Conservation (phyloP, 148 eudicot species). For the Vaccinium vitisidaea region DNA sequence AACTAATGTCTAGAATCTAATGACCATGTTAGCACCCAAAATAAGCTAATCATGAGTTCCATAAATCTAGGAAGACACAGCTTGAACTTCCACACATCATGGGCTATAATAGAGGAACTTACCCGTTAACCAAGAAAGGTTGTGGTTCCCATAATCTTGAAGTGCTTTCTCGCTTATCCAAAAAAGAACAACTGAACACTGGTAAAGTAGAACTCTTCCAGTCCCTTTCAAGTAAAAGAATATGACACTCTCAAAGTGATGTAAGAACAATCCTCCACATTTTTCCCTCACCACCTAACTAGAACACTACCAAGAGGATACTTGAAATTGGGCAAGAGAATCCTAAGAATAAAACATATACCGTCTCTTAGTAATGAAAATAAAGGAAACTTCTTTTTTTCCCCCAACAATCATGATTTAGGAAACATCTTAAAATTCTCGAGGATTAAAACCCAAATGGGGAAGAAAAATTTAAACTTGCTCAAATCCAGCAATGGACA, state of each 20-base stretch:
- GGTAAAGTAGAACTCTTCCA: not conserved
- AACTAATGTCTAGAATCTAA: not conserved
- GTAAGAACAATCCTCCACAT: not conserved
- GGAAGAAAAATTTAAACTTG: not conserved
- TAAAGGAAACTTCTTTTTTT: no score
- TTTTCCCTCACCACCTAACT: not conserved
- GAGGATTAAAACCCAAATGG: not conserved
- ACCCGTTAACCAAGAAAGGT: not conserved
- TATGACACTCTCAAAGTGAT: slow-evolving; percentile 1
- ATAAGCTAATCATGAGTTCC: not conserved
- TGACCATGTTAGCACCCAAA: not conserved
- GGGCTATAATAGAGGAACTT: not conserved
- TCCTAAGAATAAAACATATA: not conserved
- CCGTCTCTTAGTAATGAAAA: not conserved
- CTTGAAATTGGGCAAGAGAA: slow-evolving; percentile 1
- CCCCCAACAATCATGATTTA: not conserved
- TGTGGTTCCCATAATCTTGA: not conserved
- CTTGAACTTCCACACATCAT: not conserved
- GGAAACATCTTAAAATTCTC: not conserved
- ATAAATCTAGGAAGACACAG: slow-evolving; percentile 2
- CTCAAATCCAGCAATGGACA: not conserved
- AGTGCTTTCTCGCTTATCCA: not conserved
- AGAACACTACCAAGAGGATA: not conserved
- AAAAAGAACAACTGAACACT: not conserved
- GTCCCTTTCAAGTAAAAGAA: not conserved